Conservation (phyloP, 1,284 basidiomycete species). For the Tilletia indica region DNA sequence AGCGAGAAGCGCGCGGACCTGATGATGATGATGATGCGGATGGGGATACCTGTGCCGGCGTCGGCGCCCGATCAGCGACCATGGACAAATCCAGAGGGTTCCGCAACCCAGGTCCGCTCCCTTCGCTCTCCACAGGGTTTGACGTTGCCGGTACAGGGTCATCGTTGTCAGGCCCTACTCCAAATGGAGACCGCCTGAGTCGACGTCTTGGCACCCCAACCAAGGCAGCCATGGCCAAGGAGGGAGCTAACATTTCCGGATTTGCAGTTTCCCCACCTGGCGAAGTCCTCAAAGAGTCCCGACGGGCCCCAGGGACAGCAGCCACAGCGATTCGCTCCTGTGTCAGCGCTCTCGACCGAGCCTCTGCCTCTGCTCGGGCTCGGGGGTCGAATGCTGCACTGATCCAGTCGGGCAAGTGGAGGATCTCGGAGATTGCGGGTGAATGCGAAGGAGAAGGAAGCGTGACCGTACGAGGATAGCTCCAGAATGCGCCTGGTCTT, state of each 20-base stretch:
- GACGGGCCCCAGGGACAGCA: neutral
- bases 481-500: neutral
- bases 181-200: neutral
- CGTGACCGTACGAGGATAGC: neutral
- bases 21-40: neutral
- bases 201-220: neutral
- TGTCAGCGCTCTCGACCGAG: neutral
- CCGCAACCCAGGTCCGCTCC: neutral
- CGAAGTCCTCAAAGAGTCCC: neutral
- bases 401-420: slow-evolving; percentile 11
- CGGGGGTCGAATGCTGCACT: slow-evolving; percentile 1
- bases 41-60: neutral
- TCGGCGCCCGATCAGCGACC: neutral
- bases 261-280: neutral
- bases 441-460: slow-evolving; percentile 14
- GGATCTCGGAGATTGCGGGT: neutral
- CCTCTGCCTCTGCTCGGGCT: neutral
- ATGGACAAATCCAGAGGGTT: neutral
- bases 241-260: neutral
- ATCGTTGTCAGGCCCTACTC: neutral
- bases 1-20: neutral
- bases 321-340: neutral
- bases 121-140: neutral
- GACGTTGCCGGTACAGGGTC: neutral
- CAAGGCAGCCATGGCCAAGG: neutral